Evolutionary conservation across 2,329 filamentous ascomycete species (phyloP), one percentile per base, ranked within the genome.

Genomic region (Fusarium nelsonii): DNA sequence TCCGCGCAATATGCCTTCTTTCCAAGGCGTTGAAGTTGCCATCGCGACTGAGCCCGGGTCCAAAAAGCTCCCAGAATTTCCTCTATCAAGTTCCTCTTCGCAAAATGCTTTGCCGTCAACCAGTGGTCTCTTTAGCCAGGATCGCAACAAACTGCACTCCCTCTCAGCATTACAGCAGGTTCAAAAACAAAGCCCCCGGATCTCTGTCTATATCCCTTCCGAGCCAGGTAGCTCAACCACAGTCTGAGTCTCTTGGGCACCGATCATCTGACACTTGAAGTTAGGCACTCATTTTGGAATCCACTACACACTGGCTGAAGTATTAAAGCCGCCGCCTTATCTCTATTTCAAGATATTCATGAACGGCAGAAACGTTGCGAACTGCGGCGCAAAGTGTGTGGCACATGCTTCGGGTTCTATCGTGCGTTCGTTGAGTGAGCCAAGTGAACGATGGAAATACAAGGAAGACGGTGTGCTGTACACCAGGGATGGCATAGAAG

Each of bases 181-280:
- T 39, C 76, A 74, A 54, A 81, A 79, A 65, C 59, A 68, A 23
- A 78, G 81, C 15, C 81, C 86, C 3, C 80, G 75, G 6, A 77
- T 84, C 23, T 86, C 87, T 2, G 85, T 88, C 34, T 89, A 89
- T 68, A 81, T 89, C 14, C 85, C 87, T 3, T 87, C 86, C 1
- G 72, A 81, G 5, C 81, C 85, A 74, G 85, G 86, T 87, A 74
- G 58, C 75, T 43, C 16, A 2, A 6, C 14, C 12, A 2, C 6
- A 20, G 23, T 8, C 20, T 16, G 6, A 18, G 18, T 14, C 18
- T 18, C 12, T 11, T 15, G 7, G 6, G 12, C 4, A 33, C 11
- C 16, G 16, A 33, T 14, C 23, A 7, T n/a, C 51, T 67, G 18
- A 70, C 49, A 72, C 39, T 18, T 7, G 32, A 10, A 10, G 15